These are phyloP conservation scores for Somion occarium DNA, from an alignment of 1,284 basidiomycete species.

Conservation along the genomic window DNA sequence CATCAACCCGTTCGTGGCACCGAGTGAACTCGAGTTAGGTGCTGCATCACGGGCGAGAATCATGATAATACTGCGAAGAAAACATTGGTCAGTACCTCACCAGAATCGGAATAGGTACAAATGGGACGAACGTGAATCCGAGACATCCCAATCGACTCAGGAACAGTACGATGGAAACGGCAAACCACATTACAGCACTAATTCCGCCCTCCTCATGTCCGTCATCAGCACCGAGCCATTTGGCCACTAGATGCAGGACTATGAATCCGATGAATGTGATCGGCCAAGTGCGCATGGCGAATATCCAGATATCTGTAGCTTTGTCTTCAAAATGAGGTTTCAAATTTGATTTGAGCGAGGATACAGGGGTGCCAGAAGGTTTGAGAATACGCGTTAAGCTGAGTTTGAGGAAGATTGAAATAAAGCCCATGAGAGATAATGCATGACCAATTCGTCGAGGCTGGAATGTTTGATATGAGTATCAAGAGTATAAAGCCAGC, in stretches of 20 bases:
- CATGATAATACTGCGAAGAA: conserved; percentile 46
- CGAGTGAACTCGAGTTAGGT: conserved; percentile 48
- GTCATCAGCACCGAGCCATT: background rate
- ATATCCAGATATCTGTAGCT: conserved; percentile 29
- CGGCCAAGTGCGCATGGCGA: conserved; percentile 31
- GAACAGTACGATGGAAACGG: conserved; percentile 29
- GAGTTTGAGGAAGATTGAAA: conserved; percentile 34
- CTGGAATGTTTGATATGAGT: conserved; percentile 26
- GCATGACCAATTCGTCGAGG: conserved; percentile 56
- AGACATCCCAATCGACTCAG: conserved; percentile 30
- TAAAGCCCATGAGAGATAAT: conserved; percentile 38
- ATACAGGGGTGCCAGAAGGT: no score
- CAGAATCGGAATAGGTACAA: background rate
- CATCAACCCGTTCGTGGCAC: conserved; percentile 58
- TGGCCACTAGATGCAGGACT: conserved; percentile 21
- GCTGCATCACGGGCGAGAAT: conserved; percentile 52
- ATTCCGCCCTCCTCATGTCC: conserved; percentile 13
- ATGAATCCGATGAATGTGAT: conserved; percentile 31
- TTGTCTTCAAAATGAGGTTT: conserved; percentile 9
- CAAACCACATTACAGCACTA: conserved; percentile 27
- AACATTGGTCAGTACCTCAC: conserved; percentile 1
- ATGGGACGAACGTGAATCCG: conserved; percentile 32
- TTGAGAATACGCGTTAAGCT: conserved; percentile 31
- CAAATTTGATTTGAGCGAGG: background rate
- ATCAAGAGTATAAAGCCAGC: background rate